Evolutionary conservation across 495 filamentous ascomycete genomes (phyloP).

Genomic region (Letharia columbiana): DNA sequence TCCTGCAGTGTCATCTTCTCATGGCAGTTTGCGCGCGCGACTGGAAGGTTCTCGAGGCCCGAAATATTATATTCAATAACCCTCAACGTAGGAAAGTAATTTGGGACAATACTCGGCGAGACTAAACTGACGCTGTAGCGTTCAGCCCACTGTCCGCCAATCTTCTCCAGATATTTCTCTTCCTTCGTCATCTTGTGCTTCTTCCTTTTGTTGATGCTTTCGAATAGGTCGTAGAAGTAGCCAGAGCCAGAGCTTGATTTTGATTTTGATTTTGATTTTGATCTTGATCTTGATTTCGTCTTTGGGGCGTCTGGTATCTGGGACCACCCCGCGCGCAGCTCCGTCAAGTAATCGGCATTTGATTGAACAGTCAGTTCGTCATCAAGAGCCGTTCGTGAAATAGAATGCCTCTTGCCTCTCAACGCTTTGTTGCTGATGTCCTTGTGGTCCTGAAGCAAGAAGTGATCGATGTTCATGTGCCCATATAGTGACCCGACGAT

Average conservation of each 20-base stretch:
- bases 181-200: slow-evolving; percentile 44
- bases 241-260: slow-evolving; percentile 4
- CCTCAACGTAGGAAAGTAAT: slow-evolving; percentile 80
- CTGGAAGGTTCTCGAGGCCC: slow-evolving; percentile 48
- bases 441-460: slow-evolving; percentile 80
- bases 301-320: slow-evolving; percentile 54
- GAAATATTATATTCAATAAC: slow-evolving; percentile 91
- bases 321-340: slow-evolving; percentile 70
- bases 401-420: slow-evolving; percentile 27
- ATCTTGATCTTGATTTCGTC: not conserved
- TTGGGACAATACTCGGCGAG: slow-evolving; percentile 80
- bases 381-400: slow-evolving; percentile 16
- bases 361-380: slow-evolving; percentile 52
- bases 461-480: slow-evolving; percentile 99
- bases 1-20: slow-evolving; percentile 3
- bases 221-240: slow-evolving; percentile 7
- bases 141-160: slow-evolving; percentile 75
- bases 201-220: slow-evolving; percentile 27
- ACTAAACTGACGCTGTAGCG: slow-evolving; percentile 74
- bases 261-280: not conserved
- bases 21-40: not conserved
- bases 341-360: slow-evolving; percentile 67
- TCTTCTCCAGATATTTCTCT: slow-evolving; percentile 47
- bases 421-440: slow-evolving; percentile 55
- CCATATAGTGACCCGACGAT: slow-evolving; percentile 72